A percentile compares a stretch with the other conserved stretches of the same genome.
Evolutionary conservation across 1,139 yeast genomes (phyloP).

Genomic region (Suhomyces bribrorum): DNA sequence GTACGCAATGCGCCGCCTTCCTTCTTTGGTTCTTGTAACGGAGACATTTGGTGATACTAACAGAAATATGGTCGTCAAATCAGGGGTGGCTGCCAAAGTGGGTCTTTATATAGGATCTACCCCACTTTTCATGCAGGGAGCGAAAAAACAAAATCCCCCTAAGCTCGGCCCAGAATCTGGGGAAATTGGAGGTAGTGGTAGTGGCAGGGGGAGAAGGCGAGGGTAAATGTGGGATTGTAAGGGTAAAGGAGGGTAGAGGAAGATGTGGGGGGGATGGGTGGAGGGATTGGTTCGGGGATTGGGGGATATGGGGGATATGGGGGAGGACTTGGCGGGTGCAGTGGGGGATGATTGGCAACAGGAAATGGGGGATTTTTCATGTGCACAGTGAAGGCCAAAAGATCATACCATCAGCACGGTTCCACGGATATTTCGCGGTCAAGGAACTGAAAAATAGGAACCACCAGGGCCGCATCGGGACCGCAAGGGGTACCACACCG

Average conservation of each 20-base stretch:
- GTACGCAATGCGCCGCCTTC: background rate
- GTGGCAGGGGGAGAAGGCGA: no score
- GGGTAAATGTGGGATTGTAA: no score
- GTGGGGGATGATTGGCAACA: no score
- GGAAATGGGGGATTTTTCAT: background rate
- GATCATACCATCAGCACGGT: background rate
- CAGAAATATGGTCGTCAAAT: background rate
- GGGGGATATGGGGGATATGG: background rate
- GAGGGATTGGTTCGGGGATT: background rate
- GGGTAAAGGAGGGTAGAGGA: no score
- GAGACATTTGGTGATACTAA: background rate
- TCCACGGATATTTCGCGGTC: background rate
- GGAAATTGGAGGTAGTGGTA: no score
- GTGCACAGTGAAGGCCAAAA: background rate
- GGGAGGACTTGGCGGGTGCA: background rate
- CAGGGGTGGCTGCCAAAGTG: background rate
- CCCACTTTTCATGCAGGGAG: constrained; percentile 12
- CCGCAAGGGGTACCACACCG: no score
- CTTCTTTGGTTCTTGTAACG: background rate
- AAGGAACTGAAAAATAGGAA: no score
- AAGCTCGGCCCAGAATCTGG: no score
- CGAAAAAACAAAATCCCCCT: no score
- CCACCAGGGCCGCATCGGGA: no score
- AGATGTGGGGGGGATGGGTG: no score
- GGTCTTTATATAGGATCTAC: constrained; percentile 5